Evolutionary conservation across 805 yeast genomes (phyloP).

Genomic region (Ogataea siamensis): DNA sequence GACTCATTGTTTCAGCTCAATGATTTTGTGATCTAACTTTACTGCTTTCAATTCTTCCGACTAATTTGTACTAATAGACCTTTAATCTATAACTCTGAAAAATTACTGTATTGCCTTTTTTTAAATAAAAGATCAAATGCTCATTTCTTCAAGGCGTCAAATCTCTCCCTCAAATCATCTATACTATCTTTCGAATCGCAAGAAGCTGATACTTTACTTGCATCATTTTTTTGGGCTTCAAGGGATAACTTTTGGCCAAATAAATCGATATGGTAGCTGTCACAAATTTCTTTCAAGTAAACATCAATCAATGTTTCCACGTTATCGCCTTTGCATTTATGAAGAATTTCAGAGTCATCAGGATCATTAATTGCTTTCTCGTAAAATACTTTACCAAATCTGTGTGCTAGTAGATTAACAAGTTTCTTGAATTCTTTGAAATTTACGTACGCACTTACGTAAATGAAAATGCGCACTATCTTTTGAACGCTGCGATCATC

Average conservation of each 20-base stretch:
- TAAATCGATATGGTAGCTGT: conserved; percentile 30
- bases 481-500: conserved; percentile 20
- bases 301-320: conserved; percentile 27
- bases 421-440: conserved; percentile 27
- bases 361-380: conserved; percentile 19
- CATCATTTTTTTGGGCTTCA: no score
- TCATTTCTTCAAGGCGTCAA: conserved; percentile 45
- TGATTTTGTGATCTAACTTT: conserved; percentile 24
- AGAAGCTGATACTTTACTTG: no score
- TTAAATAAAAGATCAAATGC: background rate
- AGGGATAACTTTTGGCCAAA: no score
- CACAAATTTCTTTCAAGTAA: conserved; percentile 31
- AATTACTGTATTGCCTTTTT: no score
- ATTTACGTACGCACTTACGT: conserved; percentile 19
- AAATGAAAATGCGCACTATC: conserved; percentile 21
- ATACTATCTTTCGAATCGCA: no score
- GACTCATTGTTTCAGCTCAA: conserved; percentile 22
- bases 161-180: conserved; percentile 33
- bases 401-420: conserved; percentile 21
- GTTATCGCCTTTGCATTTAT: conserved; percentile 30
- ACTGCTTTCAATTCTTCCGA: conserved; percentile 1
- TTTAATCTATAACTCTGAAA: background rate
- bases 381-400: conserved; percentile 26
- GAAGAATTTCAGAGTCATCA: conserved; percentile 20
- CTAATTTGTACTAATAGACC: conserved; percentile 1